These are phyloP conservation scores for Pyrrhoderma noxium DNA, from an alignment of 1,284 basidiomycete species.

Conservation along the genomic window DNA sequence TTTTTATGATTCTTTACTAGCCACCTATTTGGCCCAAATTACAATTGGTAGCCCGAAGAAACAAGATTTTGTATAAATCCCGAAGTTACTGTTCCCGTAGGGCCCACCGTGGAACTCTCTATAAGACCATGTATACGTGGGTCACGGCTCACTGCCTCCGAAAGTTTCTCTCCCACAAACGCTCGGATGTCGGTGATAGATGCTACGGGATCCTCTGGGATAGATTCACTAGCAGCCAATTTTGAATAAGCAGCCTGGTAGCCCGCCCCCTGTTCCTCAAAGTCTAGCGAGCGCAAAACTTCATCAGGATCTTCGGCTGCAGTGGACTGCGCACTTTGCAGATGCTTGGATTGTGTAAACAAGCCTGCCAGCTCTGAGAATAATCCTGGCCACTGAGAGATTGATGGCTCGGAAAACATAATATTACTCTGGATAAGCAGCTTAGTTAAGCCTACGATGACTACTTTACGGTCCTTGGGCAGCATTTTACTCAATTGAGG, in stretches of 20 bases:
- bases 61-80: no score
- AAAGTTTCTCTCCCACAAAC: slow-evolving; percentile 43
- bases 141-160: slow-evolving; percentile 21
- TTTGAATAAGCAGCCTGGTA: slow-evolving; percentile 94
- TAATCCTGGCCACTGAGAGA: slow-evolving; percentile 62
- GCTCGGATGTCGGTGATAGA: slow-evolving; percentile 51
- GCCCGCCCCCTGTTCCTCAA: slow-evolving; percentile 81
- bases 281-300: slow-evolving; percentile 74
- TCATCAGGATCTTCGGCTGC: slow-evolving; percentile 49
- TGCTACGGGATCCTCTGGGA: slow-evolving; percentile 49
- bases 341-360: slow-evolving; percentile 67
- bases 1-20: no score
- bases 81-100: no score
- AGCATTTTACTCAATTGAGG: slow-evolving; percentile 79
- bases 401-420: slow-evolving; percentile 61
- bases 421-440: slow-evolving; percentile 68
- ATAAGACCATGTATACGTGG: neutral
- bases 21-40: no score
- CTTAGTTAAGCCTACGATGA: slow-evolving; percentile 76
- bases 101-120: no score
- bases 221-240: slow-evolving; percentile 71
- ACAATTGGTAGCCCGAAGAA: no score
- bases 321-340: slow-evolving; percentile 39
- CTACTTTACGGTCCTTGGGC: slow-evolving; percentile 77
- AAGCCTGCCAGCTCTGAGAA: slow-evolving; percentile 76